Evolutionary conservation across 306 rosid species (phyloP).

Genomic region (Pyrus pyrifolia): DNA sequence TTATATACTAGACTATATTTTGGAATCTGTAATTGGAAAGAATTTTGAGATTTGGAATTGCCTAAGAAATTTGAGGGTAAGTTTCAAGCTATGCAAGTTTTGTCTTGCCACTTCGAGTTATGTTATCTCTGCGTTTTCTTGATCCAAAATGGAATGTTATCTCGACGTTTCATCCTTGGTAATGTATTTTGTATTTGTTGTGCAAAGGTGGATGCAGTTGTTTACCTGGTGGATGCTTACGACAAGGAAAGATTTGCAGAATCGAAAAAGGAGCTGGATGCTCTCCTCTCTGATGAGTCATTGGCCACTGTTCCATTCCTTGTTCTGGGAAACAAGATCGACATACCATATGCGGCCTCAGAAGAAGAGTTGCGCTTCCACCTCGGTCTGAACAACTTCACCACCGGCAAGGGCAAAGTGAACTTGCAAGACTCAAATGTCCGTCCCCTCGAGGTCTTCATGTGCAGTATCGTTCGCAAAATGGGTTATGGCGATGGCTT

Average conservation of each 20-base stretch:
- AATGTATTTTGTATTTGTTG: neutral
- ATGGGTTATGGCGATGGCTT: slow-evolving; percentile 94
- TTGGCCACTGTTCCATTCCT: slow-evolving; percentile 70
- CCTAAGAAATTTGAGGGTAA: neutral
- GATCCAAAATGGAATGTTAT: neutral
- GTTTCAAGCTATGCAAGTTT: neutral
- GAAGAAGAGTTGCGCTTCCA: slow-evolving; percentile 75
- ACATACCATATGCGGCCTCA: slow-evolving; percentile 77
- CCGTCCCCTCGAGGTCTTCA: slow-evolving; percentile 81
- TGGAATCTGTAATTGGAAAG: neutral
- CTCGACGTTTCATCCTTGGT: neutral
- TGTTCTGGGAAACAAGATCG: slow-evolving; percentile 80
- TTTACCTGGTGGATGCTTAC: slow-evolving; percentile 67
- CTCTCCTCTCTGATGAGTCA: slow-evolving; percentile 73
- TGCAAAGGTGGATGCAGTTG: slow-evolving; percentile 78
- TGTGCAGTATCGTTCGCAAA: slow-evolving; percentile 90
- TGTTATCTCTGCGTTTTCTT: neutral
- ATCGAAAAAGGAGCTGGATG: slow-evolving; percentile 77
- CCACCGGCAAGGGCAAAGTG: slow-evolving; percentile 87
- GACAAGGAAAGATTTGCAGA: slow-evolving; percentile 83
- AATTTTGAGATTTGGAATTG: neutral
- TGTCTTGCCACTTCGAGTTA: neutral
- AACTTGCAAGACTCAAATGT: slow-evolving; percentile 60
- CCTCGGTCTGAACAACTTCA: slow-evolving; percentile 73
- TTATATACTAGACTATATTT: neutral